Base-by-base conservation (phyloP, 805 yeast species). In the Candida orba region DNA sequence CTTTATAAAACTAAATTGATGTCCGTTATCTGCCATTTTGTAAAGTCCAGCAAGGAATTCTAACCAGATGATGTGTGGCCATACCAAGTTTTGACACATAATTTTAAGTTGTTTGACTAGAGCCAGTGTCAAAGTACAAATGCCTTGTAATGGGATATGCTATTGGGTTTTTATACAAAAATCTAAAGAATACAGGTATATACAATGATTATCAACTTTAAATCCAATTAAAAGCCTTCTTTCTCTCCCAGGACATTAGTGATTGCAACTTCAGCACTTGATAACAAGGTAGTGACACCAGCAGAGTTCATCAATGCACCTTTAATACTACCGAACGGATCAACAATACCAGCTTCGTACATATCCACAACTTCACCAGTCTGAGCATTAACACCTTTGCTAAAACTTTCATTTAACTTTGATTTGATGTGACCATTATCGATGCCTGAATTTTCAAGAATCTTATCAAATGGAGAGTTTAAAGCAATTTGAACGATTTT, bases 261-360 rank as follows among this genome's bases (percentile, higher is more conserved):
- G 60, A 93, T 87, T 51, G 97, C 97, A 67, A 96, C 95, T 73
- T 93, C 99, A 52, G 99, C 91, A 47, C 98, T 91, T 52, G 98
- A 97, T 66, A 93, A 76, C 65, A 93, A 75, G 27, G 96, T 88
- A 39, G 99, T 98, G 51, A 93, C 97, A 73, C 98, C 96, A 40
- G 95, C 78, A 49, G 99, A 98, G 61, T 93, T 98, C 45, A 87
- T 87, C 60, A 93, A 75, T 50, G 98, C 97, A 59, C 87, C 81
- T 75, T 93, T 87, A 48, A 93, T 96, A 55, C 91, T 98, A 78
- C 89, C 91, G 79, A 91, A 88, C 56, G 99, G 99, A 69, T 93
- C 99, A 59, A 91, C 88, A 70, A 93, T 91, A 76, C 99, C 99
- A 47, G 93, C 82, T 53, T 87, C 87, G 58, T 91, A 80, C 96